Base-by-base conservation (phyloP, 352 stramenopile species). In the Phytophthora brassicae region DNA sequence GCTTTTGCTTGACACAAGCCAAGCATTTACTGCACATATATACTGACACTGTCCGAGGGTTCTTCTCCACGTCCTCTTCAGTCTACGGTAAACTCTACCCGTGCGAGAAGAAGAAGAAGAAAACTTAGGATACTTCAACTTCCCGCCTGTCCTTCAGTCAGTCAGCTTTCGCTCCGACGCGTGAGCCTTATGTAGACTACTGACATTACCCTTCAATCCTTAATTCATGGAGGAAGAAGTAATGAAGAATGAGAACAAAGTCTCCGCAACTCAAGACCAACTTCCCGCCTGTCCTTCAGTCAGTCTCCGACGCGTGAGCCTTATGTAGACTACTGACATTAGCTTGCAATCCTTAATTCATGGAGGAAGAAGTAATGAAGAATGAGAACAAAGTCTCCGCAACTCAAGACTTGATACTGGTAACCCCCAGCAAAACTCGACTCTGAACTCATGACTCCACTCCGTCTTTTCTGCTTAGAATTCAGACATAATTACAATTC, bases 401-500 rank as follows among this genome's bases (percentile, higher is more conserved):
- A 43, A 23, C 14, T 22, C 16, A 14, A 43, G 26, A 39, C 33
- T 41, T 16, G 35, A n/a, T 41, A 41, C 22, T 17, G 38, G 17
- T n/a, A n/a, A n/a, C n/a, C n/a, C n/a, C n/a, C n/a, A n/a, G n/a
- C n/a, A n/a, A n/a, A n/a, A n/a, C n/a, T n/a, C 38, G 38, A 44
- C 50, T 52, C 60, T 68, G 60, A 63, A 58, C 52, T 57, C 19
- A 20, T 47, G 45, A 63, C 13, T n/a, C 42, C 35, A 52, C 26
- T 64, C 20, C 22, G 44, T 43, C 46, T 44, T 54, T 46, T 65
- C 57, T 66, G 57, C 49, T 48, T 53, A 29, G 28, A 7, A 24
- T 6, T 8, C 29, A 3, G 28, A 7, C 13, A 6, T 12, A 53
- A 47, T 58, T 60, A 35, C 48, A 13, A 36, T 41, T 42, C 20